phyloP scores from a whole-genome alignment of 208 protist species.

The Tritrichomonas foetus region DNA sequence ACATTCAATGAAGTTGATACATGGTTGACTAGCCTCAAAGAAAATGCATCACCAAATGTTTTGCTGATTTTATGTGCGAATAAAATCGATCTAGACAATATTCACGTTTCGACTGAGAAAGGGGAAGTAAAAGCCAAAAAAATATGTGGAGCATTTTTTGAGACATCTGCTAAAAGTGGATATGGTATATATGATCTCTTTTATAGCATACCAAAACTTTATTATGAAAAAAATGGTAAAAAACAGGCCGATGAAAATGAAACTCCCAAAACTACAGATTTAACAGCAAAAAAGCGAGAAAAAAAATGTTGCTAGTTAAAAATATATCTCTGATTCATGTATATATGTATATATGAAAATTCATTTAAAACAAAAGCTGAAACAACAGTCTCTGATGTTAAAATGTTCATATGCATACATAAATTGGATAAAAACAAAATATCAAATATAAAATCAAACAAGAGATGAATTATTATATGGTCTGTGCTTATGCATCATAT shows the following conservation, averaged over 20 bases:
- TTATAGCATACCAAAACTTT: not conserved
- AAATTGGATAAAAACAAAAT: no score
- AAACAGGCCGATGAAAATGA: not conserved
- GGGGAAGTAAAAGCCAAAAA: not conserved
- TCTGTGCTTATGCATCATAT: no score
- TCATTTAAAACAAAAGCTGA: no score
- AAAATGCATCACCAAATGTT: not conserved
- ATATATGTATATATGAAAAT: no score
- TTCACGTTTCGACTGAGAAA: not conserved
- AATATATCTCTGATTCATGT: not conserved
- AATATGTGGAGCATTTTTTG: not conserved
- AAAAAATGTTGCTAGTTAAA: not conserved
- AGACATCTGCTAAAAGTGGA: not conserved
- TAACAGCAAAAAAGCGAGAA: not conserved
- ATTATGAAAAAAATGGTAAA: not conserved
- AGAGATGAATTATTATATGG: no score
- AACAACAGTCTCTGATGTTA: no score
- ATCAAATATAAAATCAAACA: no score
- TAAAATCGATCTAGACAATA: not conserved
- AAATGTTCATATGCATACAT: no score
- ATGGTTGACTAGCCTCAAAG: not conserved
- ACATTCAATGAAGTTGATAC: not conserved
- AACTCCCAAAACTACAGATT: not conserved
- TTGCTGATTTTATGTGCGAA: not conserved
- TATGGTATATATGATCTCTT: not conserved